These are phyloP conservation scores for Canariomyces notabilis DNA, from an alignment of 2,329 filamentous ascomycete genomes.

Conservation along the genomic window DNA sequence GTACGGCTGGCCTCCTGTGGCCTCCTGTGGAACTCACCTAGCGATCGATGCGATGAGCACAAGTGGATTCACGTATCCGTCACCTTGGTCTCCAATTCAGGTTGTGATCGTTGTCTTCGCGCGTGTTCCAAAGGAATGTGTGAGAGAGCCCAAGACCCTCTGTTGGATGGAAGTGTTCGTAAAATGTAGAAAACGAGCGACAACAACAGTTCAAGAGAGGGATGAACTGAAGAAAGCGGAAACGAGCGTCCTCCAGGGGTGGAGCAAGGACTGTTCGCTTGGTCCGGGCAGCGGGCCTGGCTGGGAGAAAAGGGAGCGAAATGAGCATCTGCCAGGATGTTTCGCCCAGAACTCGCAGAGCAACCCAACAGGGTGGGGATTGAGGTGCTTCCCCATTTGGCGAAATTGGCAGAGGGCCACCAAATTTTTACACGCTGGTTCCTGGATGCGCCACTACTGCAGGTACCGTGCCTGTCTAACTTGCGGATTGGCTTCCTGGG, in stretches of 20 bases:
- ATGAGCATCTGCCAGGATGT: constrained; percentile 21
- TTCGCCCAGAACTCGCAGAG: constrained; percentile 16
- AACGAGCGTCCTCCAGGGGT: constrained; percentile 8
- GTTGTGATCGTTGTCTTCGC: constrained; percentile 5
- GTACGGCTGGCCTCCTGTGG: neutral
- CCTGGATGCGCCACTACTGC: constrained; percentile 21
- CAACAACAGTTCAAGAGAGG: constrained; percentile 24
- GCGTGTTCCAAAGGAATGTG: constrained; percentile 49
- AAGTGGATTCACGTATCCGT: neutral
- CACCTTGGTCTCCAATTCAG: constrained; percentile 16
- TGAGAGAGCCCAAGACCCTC: constrained; percentile 48
- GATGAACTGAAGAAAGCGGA: constrained; percentile 21
- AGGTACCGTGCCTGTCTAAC: constrained; percentile 18
- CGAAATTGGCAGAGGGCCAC: constrained; percentile 19
- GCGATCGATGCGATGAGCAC: constrained; percentile 8
- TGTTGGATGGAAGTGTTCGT: constrained; percentile 42
- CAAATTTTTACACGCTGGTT: constrained; percentile 13
- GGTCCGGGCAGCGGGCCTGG: constrained; percentile 9
- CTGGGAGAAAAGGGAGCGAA: constrained; percentile 21
- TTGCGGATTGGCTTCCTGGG: too few relatives aligned
- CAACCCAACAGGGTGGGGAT: too few relatives aligned
- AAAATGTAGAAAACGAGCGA: constrained; percentile 17
- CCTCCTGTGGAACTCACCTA: constrained; percentile 14
- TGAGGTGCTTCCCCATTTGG: constrained; percentile 17
- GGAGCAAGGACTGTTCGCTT: constrained; percentile 15